phyloP scores from a whole-genome alignment of 495 filamentous ascomycete species.

The Neurospora cerealis region DNA sequence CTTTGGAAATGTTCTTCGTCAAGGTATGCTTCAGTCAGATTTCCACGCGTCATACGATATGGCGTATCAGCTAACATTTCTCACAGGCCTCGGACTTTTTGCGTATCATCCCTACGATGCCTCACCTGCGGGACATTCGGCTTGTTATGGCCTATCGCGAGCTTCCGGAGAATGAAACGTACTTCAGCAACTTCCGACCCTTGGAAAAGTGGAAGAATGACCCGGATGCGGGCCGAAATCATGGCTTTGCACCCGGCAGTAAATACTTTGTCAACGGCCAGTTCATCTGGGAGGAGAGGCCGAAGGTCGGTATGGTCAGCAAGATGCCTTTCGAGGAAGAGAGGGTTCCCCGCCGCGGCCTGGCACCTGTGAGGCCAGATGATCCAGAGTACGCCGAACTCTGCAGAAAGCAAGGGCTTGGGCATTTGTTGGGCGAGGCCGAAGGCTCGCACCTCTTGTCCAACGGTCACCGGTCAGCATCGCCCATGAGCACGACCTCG shows the following conservation, averaged over 20 bases:
- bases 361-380: conserved; percentile 31
- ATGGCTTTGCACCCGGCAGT: conserved; percentile 32
- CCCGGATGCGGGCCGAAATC: conserved; percentile 30
- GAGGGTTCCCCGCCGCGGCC: conserved; percentile 35
- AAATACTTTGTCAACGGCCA: conserved; percentile 39
- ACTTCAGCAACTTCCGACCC: conserved; percentile 22
- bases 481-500: conserved; percentile 14
- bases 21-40: conserved; percentile 40
- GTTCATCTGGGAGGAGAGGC: conserved; percentile 31
- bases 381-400: conserved; percentile 36
- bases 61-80: conserved; percentile 15
- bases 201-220: conserved; percentile 45
- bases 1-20: conserved; percentile 64
- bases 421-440: conserved; percentile 22
- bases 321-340: conserved; percentile 36
- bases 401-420: conserved; percentile 36
- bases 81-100: conserved; percentile 61
- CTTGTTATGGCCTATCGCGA: conserved; percentile 44
- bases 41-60: neutral
- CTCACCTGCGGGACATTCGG: conserved; percentile 55
- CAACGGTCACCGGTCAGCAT: conserved; percentile 24
- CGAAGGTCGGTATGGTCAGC: conserved; percentile 25
- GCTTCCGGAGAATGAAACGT: conserved; percentile 34
- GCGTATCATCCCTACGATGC: conserved; percentile 58
- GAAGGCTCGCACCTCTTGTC: conserved; percentile 15